phyloP scores from a whole-genome alignment of 2,329 filamentous ascomycete species.

The Sporothrix protearum region DNA sequence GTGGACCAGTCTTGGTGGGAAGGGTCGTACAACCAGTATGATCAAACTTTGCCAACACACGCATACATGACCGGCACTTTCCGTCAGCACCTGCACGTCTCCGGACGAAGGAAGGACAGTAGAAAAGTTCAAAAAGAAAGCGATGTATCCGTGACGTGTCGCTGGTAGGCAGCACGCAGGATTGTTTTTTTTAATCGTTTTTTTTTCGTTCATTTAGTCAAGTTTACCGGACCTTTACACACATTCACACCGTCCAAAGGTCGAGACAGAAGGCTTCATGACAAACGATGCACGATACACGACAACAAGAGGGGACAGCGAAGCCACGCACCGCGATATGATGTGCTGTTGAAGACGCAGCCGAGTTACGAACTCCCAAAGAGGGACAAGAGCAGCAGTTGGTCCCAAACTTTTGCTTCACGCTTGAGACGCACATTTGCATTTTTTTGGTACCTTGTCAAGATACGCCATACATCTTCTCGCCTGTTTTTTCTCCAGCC shows the following conservation, averaged over 20 bases:
- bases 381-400: background rate
- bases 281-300: too few relatives aligned
- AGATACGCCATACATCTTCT: background rate
- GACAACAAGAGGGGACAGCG: background rate
- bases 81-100: background rate
- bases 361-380: background rate
- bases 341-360: background rate
- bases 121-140: background rate
- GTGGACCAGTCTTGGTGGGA: background rate
- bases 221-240: background rate
- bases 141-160: background rate
- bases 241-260: background rate
- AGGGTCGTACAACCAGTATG: background rate
- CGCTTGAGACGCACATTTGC: background rate
- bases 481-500: background rate
- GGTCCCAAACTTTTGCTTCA: background rate
- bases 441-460: background rate
- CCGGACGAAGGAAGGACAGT: background rate
- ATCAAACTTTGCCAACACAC: background rate
- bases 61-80: background rate
- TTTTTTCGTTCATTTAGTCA: background rate
- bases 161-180: background rate
- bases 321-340: background rate
- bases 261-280: background rate
- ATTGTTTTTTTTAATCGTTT: too few relatives aligned